Percentiles rank a stretch among this genome's conserved stretches.
Evolutionary conservation across 2,329 filamentous ascomycete genomes (phyloP).

Genomic region (Pestalotiopsis sp.): DNA sequence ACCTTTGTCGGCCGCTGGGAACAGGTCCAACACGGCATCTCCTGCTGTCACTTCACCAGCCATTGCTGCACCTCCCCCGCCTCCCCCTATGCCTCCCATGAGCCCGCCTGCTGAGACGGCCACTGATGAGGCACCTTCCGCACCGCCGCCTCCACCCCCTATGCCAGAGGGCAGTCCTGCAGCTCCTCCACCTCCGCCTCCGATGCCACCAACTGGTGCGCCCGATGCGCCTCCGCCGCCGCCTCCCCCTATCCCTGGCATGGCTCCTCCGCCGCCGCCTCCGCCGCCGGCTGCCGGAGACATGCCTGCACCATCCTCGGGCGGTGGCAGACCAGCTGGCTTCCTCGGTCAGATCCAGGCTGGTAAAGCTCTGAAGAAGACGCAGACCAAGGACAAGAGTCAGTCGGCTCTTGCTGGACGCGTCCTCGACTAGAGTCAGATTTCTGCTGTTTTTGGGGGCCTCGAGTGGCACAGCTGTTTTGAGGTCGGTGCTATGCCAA

Average conservation of each 20-base stretch:
- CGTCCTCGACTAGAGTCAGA: conserved; percentile 58
- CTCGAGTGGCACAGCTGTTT: background rate
- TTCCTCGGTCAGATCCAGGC: conserved; percentile 82
- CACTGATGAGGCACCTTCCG: conserved; percentile 28
- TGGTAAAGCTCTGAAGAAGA: conserved; percentile 81
- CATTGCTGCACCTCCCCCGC: conserved; percentile 31
- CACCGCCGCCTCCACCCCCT: conserved; percentile 32
- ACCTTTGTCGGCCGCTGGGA: conserved; percentile 80
- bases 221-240: conserved; percentile 44
- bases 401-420: conserved; percentile 71
- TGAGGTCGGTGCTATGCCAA: background rate
- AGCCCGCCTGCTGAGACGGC: conserved; percentile 12
- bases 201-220: conserved; percentile 38
- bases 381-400: conserved; percentile 86
- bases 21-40: conserved; percentile 54
- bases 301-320: conserved; percentile 47
- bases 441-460: background rate
- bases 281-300: conserved; percentile 42
- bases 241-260: conserved; percentile 38
- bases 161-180: conserved; percentile 35
- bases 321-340: conserved; percentile 55
- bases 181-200: conserved; percentile 28
- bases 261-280: conserved; percentile 43
- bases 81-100: conserved; percentile 20
- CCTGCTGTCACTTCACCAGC: conserved; percentile 39